Evolutionary conservation across 768 basidiomycete genomes (phyloP), one percentile per base, ranked within the genome.

Genomic region (Hericium rajendrae): DNA sequence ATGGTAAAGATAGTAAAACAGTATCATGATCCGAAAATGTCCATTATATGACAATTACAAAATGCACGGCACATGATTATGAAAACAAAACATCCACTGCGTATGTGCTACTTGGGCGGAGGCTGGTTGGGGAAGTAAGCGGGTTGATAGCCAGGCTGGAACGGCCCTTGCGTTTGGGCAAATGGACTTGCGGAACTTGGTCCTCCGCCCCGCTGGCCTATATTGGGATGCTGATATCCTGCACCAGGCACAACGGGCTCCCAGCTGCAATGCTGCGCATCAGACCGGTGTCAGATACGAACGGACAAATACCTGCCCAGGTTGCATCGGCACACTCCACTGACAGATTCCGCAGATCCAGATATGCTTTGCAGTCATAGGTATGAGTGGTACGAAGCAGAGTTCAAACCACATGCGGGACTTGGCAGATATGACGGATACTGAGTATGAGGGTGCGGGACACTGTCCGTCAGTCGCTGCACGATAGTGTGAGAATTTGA

Each of bases 321-420:
- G 67, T 63, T 77, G 76, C 64, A 76, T 72, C 2, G 76, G 75
- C 10, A 78, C 74, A 58, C 73, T 76, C 77, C 86, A 85, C 57
- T 84, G 81, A 65, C 88, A 91, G 58, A 84, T 86, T 22, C 74
- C 74, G 69, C 88, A 91, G 57, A 84, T 66, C 84, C 87, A 88
- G 53, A 90, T 70, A 55, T 78, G 79, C 55, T 78, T 78, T 51
- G 78, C 78, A 22, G 69, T 77, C 63, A 88, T 71, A 1, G 88
- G 88, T 46, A 90, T 69, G 56, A 91, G 70, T 22, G 85, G 88
- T 13, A 91, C 75, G 68, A 81, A 86, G 72, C 84, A 89, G 48
- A 91, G 66, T 69, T 88, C 85, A 66, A 91, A 85, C 88, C 86
- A 89, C 39, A 71, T 79, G 55, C 82, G 81, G 38, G 77, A 76